Evolutionary conservation across 2,329 filamentous ascomycete species (phyloP).

Genomic region (Paecilomyces sp.): DNA sequence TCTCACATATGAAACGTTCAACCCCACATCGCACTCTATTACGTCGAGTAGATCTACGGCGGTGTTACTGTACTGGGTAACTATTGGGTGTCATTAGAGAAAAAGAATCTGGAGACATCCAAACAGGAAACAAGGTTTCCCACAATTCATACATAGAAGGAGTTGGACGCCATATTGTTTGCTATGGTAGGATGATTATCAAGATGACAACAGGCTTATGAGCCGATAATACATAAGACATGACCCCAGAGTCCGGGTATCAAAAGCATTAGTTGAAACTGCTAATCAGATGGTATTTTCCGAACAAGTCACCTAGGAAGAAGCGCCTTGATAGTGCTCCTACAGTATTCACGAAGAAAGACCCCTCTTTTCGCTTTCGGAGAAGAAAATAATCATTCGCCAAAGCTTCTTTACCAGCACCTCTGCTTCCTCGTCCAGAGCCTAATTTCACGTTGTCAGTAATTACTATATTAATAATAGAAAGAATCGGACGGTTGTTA

Average conservation of each 20-base stretch:
- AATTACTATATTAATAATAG: conserved; percentile 1
- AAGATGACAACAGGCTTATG: background rate
- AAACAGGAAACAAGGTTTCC: background rate
- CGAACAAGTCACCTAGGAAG: background rate
- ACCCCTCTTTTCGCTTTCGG: conserved; percentile 85
- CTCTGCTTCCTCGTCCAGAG: conserved; percentile 90
- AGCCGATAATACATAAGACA: background rate
- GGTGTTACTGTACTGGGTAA: background rate
- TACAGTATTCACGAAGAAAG: conserved; percentile 53
- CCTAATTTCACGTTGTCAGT: conserved; percentile 46
- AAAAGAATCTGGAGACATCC: too few relatives aligned
- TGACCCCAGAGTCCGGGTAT: background rate
- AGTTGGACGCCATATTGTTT: background rate
- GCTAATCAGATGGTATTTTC: background rate
- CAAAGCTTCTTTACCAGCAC: conserved; percentile 93
- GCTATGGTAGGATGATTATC: background rate
- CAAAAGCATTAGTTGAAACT: background rate
- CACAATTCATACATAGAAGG: background rate
- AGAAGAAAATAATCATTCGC: conserved; percentile 98
- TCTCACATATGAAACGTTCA: background rate
- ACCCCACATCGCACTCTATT: background rate
- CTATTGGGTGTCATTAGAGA: background rate
- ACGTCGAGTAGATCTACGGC: background rate
- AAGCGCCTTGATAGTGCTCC: conserved; percentile 5
- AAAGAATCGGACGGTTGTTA: conserved; percentile 13